phyloP scores from a whole-genome alignment of 83 land plant genomes.

The Diphasiastrum complanatum region DNA sequence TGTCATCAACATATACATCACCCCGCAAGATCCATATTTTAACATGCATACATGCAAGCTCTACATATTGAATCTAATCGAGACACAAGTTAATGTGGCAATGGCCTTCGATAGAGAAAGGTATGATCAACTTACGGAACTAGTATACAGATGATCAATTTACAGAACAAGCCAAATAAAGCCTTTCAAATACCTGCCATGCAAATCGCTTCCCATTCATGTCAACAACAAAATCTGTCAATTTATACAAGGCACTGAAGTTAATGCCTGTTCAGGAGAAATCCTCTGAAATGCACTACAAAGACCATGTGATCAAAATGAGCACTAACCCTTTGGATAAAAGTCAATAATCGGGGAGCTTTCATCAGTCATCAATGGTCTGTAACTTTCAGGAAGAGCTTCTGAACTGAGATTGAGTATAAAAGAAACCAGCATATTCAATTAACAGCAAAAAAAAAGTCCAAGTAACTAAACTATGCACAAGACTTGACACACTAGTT shows the following conservation, averaged over 20 bases:
- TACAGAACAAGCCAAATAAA: slow-evolving; percentile 1
- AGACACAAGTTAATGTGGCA: background rate
- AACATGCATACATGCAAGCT: background rate
- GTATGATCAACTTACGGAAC: background rate
- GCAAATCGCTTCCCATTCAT: slow-evolving; percentile 66
- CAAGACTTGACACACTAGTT: background rate
- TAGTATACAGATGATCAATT: background rate
- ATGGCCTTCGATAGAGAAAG: background rate
- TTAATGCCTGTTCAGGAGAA: no score
- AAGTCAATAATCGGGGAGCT: slow-evolving; percentile 71
- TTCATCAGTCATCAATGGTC: slow-evolving; percentile 75
- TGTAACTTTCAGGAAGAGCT: slow-evolving; percentile 69
- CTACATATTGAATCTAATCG: background rate
- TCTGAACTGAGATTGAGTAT: slow-evolving; percentile 38
- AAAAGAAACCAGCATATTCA: background rate
- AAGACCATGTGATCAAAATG: no score
- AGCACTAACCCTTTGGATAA: slow-evolving; percentile 89
- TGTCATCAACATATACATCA: slow-evolving; percentile 14
- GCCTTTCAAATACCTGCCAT: slow-evolving; percentile 63
- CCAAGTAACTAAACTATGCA: background rate
- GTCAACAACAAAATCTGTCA: slow-evolving; percentile 82
- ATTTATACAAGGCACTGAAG: no score
- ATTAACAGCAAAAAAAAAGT: background rate
- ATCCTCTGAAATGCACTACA: no score
- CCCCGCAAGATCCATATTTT: slow-evolving; percentile 8